Evolutionary conservation across 2,329 filamentous ascomycete species (phyloP).

Genomic region (Cytospora piceae): DNA sequence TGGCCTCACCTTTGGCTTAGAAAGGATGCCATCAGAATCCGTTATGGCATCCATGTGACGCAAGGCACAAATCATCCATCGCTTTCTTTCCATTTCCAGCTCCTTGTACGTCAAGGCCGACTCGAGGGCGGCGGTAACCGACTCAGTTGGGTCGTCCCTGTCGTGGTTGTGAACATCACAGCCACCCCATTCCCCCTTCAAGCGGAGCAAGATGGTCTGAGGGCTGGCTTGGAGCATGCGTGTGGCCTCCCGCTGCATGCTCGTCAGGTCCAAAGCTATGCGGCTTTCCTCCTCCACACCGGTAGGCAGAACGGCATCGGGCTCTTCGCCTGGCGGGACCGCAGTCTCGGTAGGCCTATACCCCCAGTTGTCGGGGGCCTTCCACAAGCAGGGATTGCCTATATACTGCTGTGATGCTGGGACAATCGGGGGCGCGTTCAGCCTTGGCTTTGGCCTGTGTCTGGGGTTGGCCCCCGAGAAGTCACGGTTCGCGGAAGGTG

Average conservation of each 20-base stretch:
- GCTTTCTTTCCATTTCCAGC: conserved; percentile 48
- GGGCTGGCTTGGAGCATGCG: conserved; percentile 59
- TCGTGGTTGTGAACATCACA: conserved; percentile 12
- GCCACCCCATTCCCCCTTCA: conserved; percentile 55
- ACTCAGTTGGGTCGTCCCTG: neutral
- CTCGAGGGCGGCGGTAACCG: conserved; percentile 32
- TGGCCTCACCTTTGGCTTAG: conserved; percentile 29
- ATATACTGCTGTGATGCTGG: conserved; percentile 17
- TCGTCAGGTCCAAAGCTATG: conserved; percentile 40
- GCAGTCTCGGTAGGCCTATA: conserved; percentile 27
- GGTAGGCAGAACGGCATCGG: conserved; percentile 2
- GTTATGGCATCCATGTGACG: conserved; percentile 48
- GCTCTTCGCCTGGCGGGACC: conserved; percentile 7
- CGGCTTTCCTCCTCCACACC: conserved; percentile 29
- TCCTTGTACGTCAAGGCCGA: conserved; percentile 55
- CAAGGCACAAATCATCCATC: conserved; percentile 46
- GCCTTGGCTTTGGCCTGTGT: conserved; percentile 37
- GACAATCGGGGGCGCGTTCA: conserved; percentile 28
- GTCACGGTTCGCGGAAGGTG: conserved; percentile 1
- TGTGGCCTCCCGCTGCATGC: conserved; percentile 56
- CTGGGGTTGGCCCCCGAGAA: conserved; percentile 27
- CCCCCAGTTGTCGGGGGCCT: conserved; percentile 29
- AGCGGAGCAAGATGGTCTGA: conserved; percentile 55
- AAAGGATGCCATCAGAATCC: conserved; percentile 24
- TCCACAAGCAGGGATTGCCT: conserved; percentile 28